Base-by-base conservation (phyloP, 768 basidiomycete species). In the Pholiota conissans region DNA sequence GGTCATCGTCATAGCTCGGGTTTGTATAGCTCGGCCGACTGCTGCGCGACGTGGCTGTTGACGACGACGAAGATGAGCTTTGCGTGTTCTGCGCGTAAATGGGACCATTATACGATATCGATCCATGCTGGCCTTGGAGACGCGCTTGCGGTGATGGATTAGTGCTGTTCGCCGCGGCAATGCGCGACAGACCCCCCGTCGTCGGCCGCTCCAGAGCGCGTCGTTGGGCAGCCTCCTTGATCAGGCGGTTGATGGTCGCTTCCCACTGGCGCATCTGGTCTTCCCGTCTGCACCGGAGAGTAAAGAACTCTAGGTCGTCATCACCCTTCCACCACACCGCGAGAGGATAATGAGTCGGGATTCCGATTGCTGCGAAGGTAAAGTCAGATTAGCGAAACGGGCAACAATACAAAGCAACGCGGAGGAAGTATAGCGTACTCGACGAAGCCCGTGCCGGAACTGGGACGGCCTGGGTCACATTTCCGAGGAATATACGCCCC, bases 241-340 rank as follows among this genome's bases (percentile, higher is more conserved):
- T 94, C 30, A 98, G 80, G 42, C 91, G 88, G 69, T 88, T 94
- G 63, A 98, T 90, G 58, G 88, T 85, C 14, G 84, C 79, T 69
- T 97, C 92, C 97, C 97, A 99, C 66, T 93, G 90, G 46, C 84
- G 83, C 70, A 97, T 84, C 64, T 94, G 92, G 64, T 98, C 97
- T 67, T 98, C 93, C 10, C 87, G 86, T 45, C 91, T 85, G 71
- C 96, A 97, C 55, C 93, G 91, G 52, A 99, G 82, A 26, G 95
- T 93, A 73, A 99, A 98, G 66, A 84, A 94, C 66, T 98, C 97
- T 39, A 93, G 77, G 64, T 92, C 91, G 63, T 94, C 90, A 65
- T 97, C 95, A 4, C 93, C 93, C 67, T 90, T 87, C 95, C 95
- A 98, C 83, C 88, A 94, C 5, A 97, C 91, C 34, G 91, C 87